Conservation (phyloP, 106 monocot species). For the Dendrobium officinale region DNA sequence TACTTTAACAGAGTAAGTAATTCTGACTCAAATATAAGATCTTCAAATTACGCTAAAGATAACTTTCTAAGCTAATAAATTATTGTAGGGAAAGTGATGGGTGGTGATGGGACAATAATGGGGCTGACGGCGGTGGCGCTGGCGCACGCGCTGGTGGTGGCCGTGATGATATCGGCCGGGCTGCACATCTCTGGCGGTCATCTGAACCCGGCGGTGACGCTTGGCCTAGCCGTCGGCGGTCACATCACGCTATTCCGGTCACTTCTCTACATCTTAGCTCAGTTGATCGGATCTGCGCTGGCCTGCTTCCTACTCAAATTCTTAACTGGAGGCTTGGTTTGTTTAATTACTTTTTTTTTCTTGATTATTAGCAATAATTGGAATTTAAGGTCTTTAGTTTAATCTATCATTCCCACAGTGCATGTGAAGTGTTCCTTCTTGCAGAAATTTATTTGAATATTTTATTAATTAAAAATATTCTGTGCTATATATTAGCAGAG, state of each 20-base stretch:
- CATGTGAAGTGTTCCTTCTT: too few species aligned
- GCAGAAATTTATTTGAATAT: too few species aligned
- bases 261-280: conserved; percentile 53
- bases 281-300: conserved; percentile 50
- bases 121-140: conserved; percentile 67
- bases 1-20: too few species aligned
- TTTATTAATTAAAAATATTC: too few species aligned
- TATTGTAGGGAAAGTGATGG: conserved; percentile 28
- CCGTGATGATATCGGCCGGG: conserved; percentile 67
- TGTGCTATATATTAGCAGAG: too few species aligned
- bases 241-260: conserved; percentile 66
- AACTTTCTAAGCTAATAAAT: neutral
- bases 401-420: too few species aligned
- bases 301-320: conserved; percentile 74
- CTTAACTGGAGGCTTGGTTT: conserved; percentile 64
- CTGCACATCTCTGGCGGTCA: conserved; percentile 83
- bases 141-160: conserved; percentile 62
- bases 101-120: conserved; percentile 49
- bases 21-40: too few species aligned
- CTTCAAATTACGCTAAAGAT: too few species aligned
- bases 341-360: neutral
- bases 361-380: neutral
- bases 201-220: conserved; percentile 77
- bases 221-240: conserved; percentile 68
- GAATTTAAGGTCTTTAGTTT: too few species aligned